Evolutionary conservation across 371 early-diverging fungal genomes (phyloP).

Genomic region (Mucor indicus): DNA sequence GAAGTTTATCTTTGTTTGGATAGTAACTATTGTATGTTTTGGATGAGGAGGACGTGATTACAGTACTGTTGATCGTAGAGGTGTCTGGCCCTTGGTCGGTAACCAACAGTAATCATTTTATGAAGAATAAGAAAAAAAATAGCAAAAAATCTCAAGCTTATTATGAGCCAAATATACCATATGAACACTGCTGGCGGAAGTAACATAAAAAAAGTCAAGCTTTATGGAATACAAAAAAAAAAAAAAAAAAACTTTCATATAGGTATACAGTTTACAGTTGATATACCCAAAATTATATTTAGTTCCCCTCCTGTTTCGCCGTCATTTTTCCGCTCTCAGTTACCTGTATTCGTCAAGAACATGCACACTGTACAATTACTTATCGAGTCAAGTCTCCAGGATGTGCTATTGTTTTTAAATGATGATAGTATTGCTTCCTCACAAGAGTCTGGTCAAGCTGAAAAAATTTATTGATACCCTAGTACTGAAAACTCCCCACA

Average conservation of each 20-base stretch:
- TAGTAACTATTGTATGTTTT: background rate
- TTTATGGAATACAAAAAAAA: background rate
- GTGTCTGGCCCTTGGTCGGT: constrained; percentile 6
- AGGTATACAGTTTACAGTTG: constrained; percentile 1
- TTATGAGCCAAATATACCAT: background rate
- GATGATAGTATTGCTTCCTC: background rate
- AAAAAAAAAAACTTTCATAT: background rate
- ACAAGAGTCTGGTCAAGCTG: background rate
- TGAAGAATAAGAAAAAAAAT: constrained; percentile 3
- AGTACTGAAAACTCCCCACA: background rate
- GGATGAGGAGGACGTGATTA: background rate
- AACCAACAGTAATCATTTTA: background rate
- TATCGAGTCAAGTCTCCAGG: background rate
- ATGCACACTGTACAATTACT: background rate
- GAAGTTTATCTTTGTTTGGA: too few species aligned
- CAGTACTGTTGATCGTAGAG: background rate
- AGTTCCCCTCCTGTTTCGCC: background rate
- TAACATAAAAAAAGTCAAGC: constrained; percentile 2
- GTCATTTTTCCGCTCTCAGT: background rate
- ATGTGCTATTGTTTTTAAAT: background rate
- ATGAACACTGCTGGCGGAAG: background rate
- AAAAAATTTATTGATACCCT: background rate
- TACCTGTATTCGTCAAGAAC: background rate
- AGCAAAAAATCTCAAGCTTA: constrained; percentile 2
- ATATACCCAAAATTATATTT: constrained; percentile 1